Evolutionary conservation across 305 asterid species (phyloP), one percentile per base, ranked within the genome.

Genomic region (Fraxinus floribunda): DNA sequence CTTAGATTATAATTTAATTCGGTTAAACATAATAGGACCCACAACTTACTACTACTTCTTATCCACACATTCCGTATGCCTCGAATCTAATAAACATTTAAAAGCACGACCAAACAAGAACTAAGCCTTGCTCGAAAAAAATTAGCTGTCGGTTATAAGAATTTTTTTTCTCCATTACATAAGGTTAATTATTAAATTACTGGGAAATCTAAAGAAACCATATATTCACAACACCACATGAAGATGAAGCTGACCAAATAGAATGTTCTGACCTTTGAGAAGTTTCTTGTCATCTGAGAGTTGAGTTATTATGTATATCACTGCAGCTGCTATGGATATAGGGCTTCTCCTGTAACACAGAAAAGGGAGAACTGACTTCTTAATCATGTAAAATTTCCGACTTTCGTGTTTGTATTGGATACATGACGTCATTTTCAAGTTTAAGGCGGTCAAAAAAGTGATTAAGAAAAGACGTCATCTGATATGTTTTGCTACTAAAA

Each of bases 291-390:
- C 79, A 7, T 49, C 84, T 46, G 84, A 79, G 44, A 80, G 84
- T 11, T 84, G 84, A 6, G 81, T 75, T 44, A 84, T 68, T 55
- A 84, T 84, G 74, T 75, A 75, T 3, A 83, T 83, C 4, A 75
- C 49, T 34, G 83, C 81, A 3, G 82, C 85, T 18, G 85, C 85
- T 7, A 82, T 78, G 66, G 85, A 82, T 52, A 82, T 78, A 15
- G 85, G 85, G 75, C 82, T 82, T 72, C 85, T 82, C 85, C 85
- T 78, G 82, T 8, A 66, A 60, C 71, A 60, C 30, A 20, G 11
- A 20, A 7, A 60, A 7, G 4, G 71, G 15, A 60, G 13, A 20
- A 60, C 70, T 7, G 1, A 60, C 24, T 20, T 57, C 30, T 18
- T 20, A 20, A 60, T 7, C 30, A 1, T 60, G 20, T 52, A 52